Conservation (phyloP, 2,329 filamentous ascomycete genomes). For the Fusarium goolgardi region DNA sequence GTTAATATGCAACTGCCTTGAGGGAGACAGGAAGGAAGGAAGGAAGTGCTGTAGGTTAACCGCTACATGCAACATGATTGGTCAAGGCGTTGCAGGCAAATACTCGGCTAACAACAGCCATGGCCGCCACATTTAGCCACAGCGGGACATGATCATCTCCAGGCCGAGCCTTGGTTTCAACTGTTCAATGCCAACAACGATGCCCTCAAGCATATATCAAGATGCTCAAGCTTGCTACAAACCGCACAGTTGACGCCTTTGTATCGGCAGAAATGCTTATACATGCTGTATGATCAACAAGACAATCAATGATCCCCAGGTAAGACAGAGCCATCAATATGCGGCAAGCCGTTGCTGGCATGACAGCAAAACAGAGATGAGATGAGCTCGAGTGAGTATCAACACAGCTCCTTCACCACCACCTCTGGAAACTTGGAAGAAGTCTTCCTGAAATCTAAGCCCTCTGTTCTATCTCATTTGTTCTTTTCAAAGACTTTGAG, state of each 20-base stretch:
- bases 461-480: background rate
- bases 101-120: constrained; percentile 42
- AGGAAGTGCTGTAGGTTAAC: background rate
- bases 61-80: background rate
- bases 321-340: constrained; percentile 26
- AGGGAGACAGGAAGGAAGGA: background rate
- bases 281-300: constrained; percentile 7
- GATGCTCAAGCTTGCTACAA: constrained; percentile 32
- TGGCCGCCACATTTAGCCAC: constrained; percentile 44
- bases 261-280: background rate
- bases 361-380: constrained; percentile 33
- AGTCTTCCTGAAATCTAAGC: constrained; percentile 25
- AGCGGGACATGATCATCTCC: constrained; percentile 46
- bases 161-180: constrained; percentile 43
- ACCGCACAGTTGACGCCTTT: constrained; percentile 21
- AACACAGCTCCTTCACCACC: constrained; percentile 32
- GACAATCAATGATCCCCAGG: constrained; percentile 9
- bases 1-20: background rate
- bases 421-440: constrained; percentile 38
- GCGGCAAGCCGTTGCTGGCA: constrained; percentile 35
- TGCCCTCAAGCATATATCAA: constrained; percentile 31
- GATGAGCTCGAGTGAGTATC: constrained; percentile 36
- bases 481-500: background rate
- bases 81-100: constrained; percentile 32
- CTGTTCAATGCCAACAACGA: constrained; percentile 41